Evolutionary conservation across 140 eudicot genomes (phyloP).

Genomic region (Anethum foeniculum): DNA sequence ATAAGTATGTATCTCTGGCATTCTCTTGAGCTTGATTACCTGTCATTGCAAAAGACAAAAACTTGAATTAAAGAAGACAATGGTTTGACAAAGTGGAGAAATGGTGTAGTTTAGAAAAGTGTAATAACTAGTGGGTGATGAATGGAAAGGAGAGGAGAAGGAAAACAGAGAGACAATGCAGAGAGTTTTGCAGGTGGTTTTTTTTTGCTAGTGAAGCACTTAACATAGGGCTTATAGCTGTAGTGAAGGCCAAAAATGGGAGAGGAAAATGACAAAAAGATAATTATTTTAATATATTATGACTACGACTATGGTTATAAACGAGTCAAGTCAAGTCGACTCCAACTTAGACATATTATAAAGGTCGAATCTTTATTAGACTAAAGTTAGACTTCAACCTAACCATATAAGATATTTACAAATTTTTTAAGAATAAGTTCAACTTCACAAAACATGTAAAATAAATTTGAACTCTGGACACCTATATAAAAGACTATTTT

Average conservation of each 20-base stretch:
- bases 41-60: slow-evolving; percentile 22
- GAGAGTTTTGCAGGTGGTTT: slow-evolving; percentile 36
- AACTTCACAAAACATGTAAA: too few species aligned
- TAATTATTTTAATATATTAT: not conserved
- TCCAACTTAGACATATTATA: not conserved
- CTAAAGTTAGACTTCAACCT: too few species aligned
- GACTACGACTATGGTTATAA: not conserved
- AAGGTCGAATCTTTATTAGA: too few species aligned
- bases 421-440: too few species aligned
- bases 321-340: not conserved
- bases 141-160: slow-evolving; percentile 1
- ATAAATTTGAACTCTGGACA: too few species aligned
- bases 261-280: not conserved
- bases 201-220: slow-evolving; percentile 21
- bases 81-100: not conserved
- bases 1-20: not conserved
- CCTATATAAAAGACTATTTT: too few species aligned
- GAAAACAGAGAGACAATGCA: slow-evolving; percentile 2
- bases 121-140: not conserved
- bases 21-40: slow-evolving; percentile 11
- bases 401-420: too few species aligned
- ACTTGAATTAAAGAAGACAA: slow-evolving; percentile 9
- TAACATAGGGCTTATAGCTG: slow-evolving; percentile 4
- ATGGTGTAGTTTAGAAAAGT: not conserved
- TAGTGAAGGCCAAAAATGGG: slow-evolving; percentile 6